Conservation (phyloP, 495 filamentous ascomycete species). For the Aeminium ludgeri region DNA sequence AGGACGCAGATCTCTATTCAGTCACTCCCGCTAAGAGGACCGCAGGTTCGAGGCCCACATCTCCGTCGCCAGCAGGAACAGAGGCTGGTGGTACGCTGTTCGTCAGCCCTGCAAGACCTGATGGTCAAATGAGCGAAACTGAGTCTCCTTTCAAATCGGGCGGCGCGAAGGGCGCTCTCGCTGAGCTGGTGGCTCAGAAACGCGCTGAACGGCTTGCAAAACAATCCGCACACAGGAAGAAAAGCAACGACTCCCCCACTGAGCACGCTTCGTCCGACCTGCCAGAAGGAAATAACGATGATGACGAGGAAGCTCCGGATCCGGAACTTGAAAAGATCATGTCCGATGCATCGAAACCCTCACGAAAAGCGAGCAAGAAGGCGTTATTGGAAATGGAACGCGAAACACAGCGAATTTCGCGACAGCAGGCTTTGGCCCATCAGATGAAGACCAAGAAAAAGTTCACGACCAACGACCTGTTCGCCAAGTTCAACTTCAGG, state of each 20-base stretch:
- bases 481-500: slow-evolving; percentile 66
- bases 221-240: slow-evolving; percentile 8
- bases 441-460: slow-evolving; percentile 84
- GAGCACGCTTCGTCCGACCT: slow-evolving; percentile 8
- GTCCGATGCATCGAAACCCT: slow-evolving; percentile 35
- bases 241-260: neutral
- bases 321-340: slow-evolving; percentile 30
- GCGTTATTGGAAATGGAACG: slow-evolving; percentile 87
- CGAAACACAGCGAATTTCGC: slow-evolving; percentile 78
- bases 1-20: slow-evolving; percentile 13
- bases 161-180: slow-evolving; percentile 10
- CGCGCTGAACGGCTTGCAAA: slow-evolving; percentile 11
- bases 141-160: slow-evolving; percentile 7
- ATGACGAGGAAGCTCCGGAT: slow-evolving; percentile 35
- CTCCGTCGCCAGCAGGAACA: slow-evolving; percentile 1
- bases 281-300: slow-evolving; percentile 35
- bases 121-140: slow-evolving; percentile 2
- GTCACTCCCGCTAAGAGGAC: slow-evolving; percentile 5
- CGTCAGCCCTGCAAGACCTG: slow-evolving; percentile 12
- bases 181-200: slow-evolving; percentile 17
- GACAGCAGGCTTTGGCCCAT: slow-evolving; percentile 83
- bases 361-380: slow-evolving; percentile 86
- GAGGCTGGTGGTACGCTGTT: slow-evolving; percentile 7
- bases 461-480: slow-evolving; percentile 66
- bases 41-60: neutral